Percentiles rank a stretch among this genome's conserved stretches.
Evolutionary conservation across 257 asterid species (phyloP).

Genomic region (Petunia secreta): DNA sequence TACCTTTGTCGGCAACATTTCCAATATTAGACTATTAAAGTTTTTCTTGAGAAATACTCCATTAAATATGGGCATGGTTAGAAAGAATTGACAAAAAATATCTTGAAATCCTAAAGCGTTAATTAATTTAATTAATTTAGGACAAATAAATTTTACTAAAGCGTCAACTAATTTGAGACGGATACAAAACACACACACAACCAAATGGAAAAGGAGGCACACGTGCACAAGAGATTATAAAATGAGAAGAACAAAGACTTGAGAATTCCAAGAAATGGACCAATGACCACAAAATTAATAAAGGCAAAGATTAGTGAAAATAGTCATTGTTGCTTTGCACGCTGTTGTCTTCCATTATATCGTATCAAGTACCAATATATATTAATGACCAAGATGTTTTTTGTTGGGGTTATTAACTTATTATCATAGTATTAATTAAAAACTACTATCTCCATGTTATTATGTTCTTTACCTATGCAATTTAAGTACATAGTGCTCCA

Average conservation of each 20-base stretch:
- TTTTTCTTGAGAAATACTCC: too few species aligned
- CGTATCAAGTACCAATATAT: conserved; percentile 16
- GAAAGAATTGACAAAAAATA: not conserved
- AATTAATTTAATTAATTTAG: too few species aligned
- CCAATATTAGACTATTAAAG: too few species aligned
- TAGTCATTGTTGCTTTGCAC: conserved; percentile 52
- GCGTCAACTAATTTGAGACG: too few species aligned
- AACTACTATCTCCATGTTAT: conserved; percentile 21
- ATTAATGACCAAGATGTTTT: not conserved
- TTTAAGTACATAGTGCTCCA: conserved; percentile 24
- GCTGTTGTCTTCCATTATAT: conserved; percentile 43
- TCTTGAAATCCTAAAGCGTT: too few species aligned
- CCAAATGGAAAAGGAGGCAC: conserved; percentile 41
- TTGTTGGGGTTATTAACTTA: not conserved
- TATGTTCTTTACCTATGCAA: conserved; percentile 3
- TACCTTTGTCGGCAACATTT: too few species aligned
- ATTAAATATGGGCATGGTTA: too few species aligned
- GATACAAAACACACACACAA: conserved; percentile 10
- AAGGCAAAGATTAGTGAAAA: conserved; percentile 4
- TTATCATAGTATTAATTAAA: not conserved
- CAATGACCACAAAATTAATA: conserved; percentile 35
- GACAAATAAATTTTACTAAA: too few species aligned
- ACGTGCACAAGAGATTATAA: conserved; percentile 48
- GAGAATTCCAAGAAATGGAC: conserved; percentile 36
- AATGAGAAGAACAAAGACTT: conserved; percentile 10